Evolutionary conservation across 768 basidiomycete species (phyloP).

Genomic region (Hygrophorus pudorinus): DNA sequence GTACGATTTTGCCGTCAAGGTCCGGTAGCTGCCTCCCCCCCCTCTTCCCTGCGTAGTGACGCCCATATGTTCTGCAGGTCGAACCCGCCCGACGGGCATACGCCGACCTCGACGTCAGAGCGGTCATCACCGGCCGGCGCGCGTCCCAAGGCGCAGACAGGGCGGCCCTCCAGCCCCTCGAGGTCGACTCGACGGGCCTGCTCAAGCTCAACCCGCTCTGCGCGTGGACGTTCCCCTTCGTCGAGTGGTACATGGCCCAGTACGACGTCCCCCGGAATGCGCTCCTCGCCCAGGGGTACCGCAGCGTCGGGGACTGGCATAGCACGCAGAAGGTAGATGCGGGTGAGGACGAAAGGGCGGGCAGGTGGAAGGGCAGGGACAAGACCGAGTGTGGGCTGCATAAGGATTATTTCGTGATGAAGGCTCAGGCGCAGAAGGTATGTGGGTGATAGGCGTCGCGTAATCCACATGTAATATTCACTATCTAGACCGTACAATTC

Average conservation of each 20-base stretch:
- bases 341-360: conserved; percentile 79
- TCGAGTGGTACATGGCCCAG: conserved; percentile 75
- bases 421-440: conserved; percentile 34
- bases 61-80: conserved; percentile 39
- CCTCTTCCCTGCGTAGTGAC: neutral
- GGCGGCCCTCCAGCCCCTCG: conserved; percentile 70
- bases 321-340: conserved; percentile 67
- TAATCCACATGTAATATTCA: no score
- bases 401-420: conserved; percentile 79
- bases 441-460: no score
- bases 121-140: conserved; percentile 92
- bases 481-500: no score
- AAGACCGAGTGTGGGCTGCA: conserved; percentile 98
- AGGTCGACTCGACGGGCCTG: conserved; percentile 83
- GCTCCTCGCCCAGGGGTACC: conserved; percentile 85
- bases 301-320: conserved; percentile 96
- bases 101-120: conserved; percentile 60
- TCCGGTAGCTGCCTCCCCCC: conserved; percentile 25
- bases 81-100: conserved; percentile 92
- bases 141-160: conserved; percentile 92
- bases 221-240: conserved; percentile 74
- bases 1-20: conserved; percentile 93
- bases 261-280: conserved; percentile 84
- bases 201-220: conserved; percentile 93
- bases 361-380: conserved; percentile 81